Evolutionary conservation across 2,329 filamentous ascomycete species (phyloP), one percentile per base, ranked within the genome.

Genomic region (Pseudogymnoascus sp.): DNA sequence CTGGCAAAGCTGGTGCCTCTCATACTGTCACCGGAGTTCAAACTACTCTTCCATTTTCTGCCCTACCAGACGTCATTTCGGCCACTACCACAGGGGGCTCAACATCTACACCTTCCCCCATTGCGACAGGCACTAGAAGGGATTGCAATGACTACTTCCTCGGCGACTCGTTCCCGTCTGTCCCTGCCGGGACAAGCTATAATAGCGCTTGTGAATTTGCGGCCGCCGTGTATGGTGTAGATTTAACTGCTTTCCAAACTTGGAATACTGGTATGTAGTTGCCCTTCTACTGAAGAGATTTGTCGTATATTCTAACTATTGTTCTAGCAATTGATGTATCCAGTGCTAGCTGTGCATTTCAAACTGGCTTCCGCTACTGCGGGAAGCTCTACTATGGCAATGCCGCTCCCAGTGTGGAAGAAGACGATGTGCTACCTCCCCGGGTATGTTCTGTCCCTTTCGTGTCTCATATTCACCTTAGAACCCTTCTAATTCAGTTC

Each of bases 101-200:
- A 14, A 64, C 59, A 14, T 35, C 30, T 49, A 65, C 62, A 14
- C 49, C 60, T 9, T 61, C 67, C 22, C 68, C 68, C 16, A 38
- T 66, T n/a, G 67, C 68, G 60, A 60, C 63, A n/a, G 66, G 64
- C 42, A 70, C 65, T 8, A 64, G 68, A 55, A 62, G 63, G 19
- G 67, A 70, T 63, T 71, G 69, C 61, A 55, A 58, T 25, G 49
- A 63, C 61, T 71, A 70, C 60, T 66, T 68, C 38, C 49, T 63
- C 39, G 66, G 67, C 62, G 65, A 63, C 35, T 63, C 66, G 39
- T 67, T 63, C 59, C 64, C 65, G 60, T 61, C 62, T 38, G 62
- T 63, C 60, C 35, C 66, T 58, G 60, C 61, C 35, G 63, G 63
- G 28, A 41, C 33, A 22, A 36, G 16, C 11, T 62, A 49, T 38